phyloP scores from a whole-genome alignment of 208 protist species.

The Vickermania ingenoplastis region DNA sequence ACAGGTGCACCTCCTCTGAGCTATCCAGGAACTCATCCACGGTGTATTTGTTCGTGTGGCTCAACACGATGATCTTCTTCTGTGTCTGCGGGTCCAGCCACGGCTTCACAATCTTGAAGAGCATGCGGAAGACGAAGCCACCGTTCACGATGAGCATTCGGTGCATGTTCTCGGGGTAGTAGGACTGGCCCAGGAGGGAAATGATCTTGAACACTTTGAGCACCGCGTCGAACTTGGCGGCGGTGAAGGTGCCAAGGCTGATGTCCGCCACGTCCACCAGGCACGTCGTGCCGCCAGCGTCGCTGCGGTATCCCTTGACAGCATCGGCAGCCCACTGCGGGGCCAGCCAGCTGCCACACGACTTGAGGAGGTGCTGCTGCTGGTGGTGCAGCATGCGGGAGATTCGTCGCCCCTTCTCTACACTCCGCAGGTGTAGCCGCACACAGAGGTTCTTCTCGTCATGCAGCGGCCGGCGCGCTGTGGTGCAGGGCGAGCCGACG shows the following conservation, averaged over 20 bases:
- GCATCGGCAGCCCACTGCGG: conserved; percentile 8
- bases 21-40: conserved; percentile 17
- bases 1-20: background rate
- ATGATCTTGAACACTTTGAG: conserved; percentile 29
- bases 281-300: background rate
- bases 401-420: conserved; percentile 49
- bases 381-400: conserved; percentile 36
- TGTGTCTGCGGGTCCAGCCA: conserved; percentile 53
- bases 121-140: conserved; percentile 31
- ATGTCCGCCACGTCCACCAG: conserved; percentile 14
- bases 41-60: conserved; percentile 27
- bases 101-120: conserved; percentile 41
- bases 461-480: background rate
- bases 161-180: conserved; percentile 61
- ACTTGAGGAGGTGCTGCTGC: conserved; percentile 29
- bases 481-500: background rate
- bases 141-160: conserved; percentile 54
- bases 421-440: conserved; percentile 31
- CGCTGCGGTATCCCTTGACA: background rate
- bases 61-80: conserved; percentile 44
- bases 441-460: conserved; percentile 21
- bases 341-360: conserved; percentile 8
- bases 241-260: conserved; percentile 30
- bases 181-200: conserved; percentile 36
- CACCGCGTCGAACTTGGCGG: conserved; percentile 28